A percentile compares a stretch with the other conserved stretches of the same genome.
Evolutionary conservation across 306 rosid genomes (phyloP).

Genomic region (Dalbergia oliveri): DNA sequence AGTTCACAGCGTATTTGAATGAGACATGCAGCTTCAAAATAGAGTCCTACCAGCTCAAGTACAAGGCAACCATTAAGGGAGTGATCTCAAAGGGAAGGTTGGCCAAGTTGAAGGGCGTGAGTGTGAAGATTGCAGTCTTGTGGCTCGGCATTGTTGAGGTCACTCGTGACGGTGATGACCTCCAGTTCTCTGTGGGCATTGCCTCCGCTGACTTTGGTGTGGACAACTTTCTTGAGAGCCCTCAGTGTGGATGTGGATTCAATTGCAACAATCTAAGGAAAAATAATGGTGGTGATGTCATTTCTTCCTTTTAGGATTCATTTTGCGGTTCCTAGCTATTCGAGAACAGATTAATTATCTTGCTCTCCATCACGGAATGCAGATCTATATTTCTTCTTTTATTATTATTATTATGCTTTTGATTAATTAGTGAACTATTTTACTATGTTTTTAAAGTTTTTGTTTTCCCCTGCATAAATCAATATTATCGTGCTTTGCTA

Average conservation of each 20-base stretch:
- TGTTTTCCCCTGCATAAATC: too few relatives aligned
- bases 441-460: not conserved
- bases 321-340: not conserved
- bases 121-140: slow-evolving; percentile 55
- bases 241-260: slow-evolving; percentile 76
- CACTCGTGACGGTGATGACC: slow-evolving; percentile 50
- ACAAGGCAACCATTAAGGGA: slow-evolving; percentile 56
- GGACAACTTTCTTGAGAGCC: slow-evolving; percentile 56
- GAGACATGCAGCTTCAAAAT: slow-evolving; percentile 56
- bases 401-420: not conserved
- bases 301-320: slow-evolving; percentile 46
- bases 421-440: not conserved
- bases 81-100: slow-evolving; percentile 62
- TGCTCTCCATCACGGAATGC: not conserved
- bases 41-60: slow-evolving; percentile 55
- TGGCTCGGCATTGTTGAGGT: slow-evolving; percentile 67
- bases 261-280: slow-evolving; percentile 9
- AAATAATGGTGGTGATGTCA: not conserved
- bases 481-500: not conserved
- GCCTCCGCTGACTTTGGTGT: slow-evolving; percentile 55
- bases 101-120: slow-evolving; percentile 55
- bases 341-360: not conserved
- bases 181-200: slow-evolving; percentile 62
- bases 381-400: not conserved
- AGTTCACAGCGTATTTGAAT: slow-evolving; percentile 52